Base-by-base conservation (phyloP, 164 flowering plant genomes). In the Magnolia officinalis region DNA sequence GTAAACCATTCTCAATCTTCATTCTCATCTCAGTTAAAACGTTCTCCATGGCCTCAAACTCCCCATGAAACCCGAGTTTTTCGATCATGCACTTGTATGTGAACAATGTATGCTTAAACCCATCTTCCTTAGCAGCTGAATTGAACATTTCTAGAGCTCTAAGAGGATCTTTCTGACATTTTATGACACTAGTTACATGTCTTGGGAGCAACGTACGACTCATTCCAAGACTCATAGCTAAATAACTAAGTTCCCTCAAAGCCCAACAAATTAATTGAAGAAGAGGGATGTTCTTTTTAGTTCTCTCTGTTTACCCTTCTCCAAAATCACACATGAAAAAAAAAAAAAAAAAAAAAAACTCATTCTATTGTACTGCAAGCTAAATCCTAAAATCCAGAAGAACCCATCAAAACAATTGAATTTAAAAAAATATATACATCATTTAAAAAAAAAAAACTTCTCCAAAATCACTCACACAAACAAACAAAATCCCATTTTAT, bases 91-190 rank as follows among this genome's bases (percentile, higher is more conserved):
- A 88, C 76, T 86, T 90, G 74, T 92, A 94, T 70, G 97, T 90
- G 29, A 82, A 81, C 77, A 89, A 77, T 26, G 89, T 89, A 78
- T 94, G 96, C 88, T 83, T 89, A 77, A 89, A 94, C 67, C 96
- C 97, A 81, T 90, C 89, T 84, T 92, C 89, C 16, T 79, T 89
- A 63, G 83, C 81, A 69, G 81, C 92, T 1, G 86, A 82, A 69
- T 89, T 86, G 85, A 94, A 92, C 84, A 90, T 89, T 75, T 91
- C 85, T 18, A 94, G 87, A 2, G 98, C 98, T 77, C 84, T 90
- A 0, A 87, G 67, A 31, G 98, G 97, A 79, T 90, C 88, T 77
- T 85, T 91, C 75, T 92, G 96, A 68, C 81, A 82, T 70, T 84
- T 94, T 31, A 94, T 75, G 2, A 94, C 95, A 2, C 91, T 84